Base-by-base conservation (phyloP, 164 flowering plant genomes). In the Vitis labrusca region DNA sequence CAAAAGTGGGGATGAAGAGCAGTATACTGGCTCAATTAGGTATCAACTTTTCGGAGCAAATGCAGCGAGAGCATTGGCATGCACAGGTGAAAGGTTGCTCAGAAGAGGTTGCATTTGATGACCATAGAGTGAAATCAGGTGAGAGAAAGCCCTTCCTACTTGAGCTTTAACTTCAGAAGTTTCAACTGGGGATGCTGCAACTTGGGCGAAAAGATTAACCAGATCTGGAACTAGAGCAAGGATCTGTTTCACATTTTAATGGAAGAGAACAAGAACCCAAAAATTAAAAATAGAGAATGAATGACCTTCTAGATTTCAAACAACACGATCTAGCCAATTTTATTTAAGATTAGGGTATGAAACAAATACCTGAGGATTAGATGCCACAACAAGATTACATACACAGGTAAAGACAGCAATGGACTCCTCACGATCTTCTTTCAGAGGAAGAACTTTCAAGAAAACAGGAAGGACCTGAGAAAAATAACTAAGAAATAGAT, bases 381-480 rank as follows among this genome's bases (percentile, higher is more conserved):
- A 88, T 63, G 97, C 77, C 67, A 90, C 71, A 57, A 95, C 89
- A 68, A 95, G 90, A 80, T 82, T 79, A 74, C 91, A 90, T 60
- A 95, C 71, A 69, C 99, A 95, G 57, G 86, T 78, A 70, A 90
- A 95, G n/a, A 91, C 98, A 78, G 94, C 78, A 77, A 85, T 75
- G 16, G 99, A 95, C 71, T 95, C 99, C 75, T 89, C 98, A 7
- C 63, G 91, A 78, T 95, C 99, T 84, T 95, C 98, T 82, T 86
- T 93, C 65, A 95, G 65, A 16, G 99, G 99, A 77, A 95, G 88
- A 70, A 78, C 96, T 81, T 84, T 91, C 79, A 95, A 74, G 73
- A 95, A 81, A 69, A 90, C 91, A 53, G 98, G 98, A 58, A 95
- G 88, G 17, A 95, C 99, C 98, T 95, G 79, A 51, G 12, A 63